Conservation (phyloP, 1,139 yeast species). For the Neolecta irregularis region DNA sequence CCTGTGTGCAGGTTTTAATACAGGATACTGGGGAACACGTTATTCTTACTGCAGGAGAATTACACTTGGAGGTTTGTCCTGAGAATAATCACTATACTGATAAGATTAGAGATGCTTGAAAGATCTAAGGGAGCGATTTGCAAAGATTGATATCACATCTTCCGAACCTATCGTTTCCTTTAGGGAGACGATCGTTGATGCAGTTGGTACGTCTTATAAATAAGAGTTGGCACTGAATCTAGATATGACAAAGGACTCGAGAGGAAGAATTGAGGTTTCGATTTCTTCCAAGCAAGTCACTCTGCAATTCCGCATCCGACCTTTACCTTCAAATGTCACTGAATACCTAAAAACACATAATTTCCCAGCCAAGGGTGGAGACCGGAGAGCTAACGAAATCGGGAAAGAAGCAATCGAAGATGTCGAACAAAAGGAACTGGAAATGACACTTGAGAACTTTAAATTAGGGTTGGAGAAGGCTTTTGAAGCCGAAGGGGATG, state of each 20-base stretch:
- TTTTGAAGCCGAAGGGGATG: constrained; percentile 5
- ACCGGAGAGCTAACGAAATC: constrained; percentile 17
- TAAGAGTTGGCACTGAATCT: constrained; percentile 5
- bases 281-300: constrained; percentile 23
- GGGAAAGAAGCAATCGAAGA: constrained; percentile 13
- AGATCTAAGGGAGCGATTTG: constrained; percentile 80
- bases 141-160: constrained; percentile 70
- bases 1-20: constrained; percentile 72
- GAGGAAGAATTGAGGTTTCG: constrained; percentile 28
- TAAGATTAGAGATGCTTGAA: constrained; percentile 47
- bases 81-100: background rate
- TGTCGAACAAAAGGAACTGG: constrained; percentile 10
- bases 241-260: constrained; percentile 18
- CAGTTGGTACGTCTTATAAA: constrained; percentile 22
- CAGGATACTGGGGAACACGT: constrained; percentile 87
- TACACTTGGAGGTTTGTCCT: constrained; percentile 47
- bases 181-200: constrained; percentile 59
- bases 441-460: constrained; percentile 1
- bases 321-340: constrained; percentile 41
- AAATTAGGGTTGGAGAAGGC: background rate
- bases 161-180: constrained; percentile 94
- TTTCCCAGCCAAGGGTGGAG: background rate
- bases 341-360: constrained; percentile 28
- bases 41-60: constrained; percentile 87
- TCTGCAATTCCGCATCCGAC: constrained; percentile 35